phyloP scores from a whole-genome alignment of 1,284 basidiomycete genomes.

The Coniferiporia sulphurascens region DNA sequence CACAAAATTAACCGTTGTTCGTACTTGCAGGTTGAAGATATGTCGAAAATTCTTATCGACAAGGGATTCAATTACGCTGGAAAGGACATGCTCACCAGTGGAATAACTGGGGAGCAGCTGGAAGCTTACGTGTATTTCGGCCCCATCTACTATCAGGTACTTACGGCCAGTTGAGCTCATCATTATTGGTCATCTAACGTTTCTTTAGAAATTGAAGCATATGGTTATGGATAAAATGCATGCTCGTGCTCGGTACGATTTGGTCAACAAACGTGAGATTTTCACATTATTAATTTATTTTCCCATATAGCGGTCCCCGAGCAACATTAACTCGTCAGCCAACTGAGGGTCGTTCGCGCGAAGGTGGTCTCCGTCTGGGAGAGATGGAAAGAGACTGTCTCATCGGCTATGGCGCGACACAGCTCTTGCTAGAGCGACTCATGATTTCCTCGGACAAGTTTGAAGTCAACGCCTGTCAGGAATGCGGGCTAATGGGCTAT shows the following conservation, averaged over 20 bases:
- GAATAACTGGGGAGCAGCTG: constrained; percentile 94
- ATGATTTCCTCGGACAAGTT: constrained; percentile 99
- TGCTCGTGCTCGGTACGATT: constrained; percentile 78
- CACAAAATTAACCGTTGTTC: constrained; percentile 17
- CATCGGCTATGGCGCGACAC: constrained; percentile 94
- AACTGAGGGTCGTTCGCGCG: constrained; percentile 95
- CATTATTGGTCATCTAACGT: constrained; percentile 13
- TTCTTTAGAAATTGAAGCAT: constrained; percentile 78
- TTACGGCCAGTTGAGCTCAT: constrained; percentile 20
- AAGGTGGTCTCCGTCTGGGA: constrained; percentile 94
- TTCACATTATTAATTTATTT: constrained; percentile 2
- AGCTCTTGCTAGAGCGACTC: constrained; percentile 90
- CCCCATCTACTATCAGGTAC: constrained; percentile 95
- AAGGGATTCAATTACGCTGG: constrained; percentile 96
- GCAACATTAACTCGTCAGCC: constrained; percentile 97
- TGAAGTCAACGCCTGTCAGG: constrained; percentile 93
- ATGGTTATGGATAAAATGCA: constrained; percentile 99
- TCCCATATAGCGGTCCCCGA: constrained; percentile 72
- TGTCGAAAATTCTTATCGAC: constrained; percentile 93
- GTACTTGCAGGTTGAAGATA: constrained; percentile 81
- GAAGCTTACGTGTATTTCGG: constrained; percentile 99
- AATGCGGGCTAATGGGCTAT: constrained; percentile 95
- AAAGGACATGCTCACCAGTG: constrained; percentile 97
- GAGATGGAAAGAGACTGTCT: constrained; percentile 99
- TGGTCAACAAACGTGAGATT: constrained; percentile 10